Evolutionary conservation across 495 filamentous ascomycete genomes (phyloP).

Genomic region (Penicillium silybi): DNA sequence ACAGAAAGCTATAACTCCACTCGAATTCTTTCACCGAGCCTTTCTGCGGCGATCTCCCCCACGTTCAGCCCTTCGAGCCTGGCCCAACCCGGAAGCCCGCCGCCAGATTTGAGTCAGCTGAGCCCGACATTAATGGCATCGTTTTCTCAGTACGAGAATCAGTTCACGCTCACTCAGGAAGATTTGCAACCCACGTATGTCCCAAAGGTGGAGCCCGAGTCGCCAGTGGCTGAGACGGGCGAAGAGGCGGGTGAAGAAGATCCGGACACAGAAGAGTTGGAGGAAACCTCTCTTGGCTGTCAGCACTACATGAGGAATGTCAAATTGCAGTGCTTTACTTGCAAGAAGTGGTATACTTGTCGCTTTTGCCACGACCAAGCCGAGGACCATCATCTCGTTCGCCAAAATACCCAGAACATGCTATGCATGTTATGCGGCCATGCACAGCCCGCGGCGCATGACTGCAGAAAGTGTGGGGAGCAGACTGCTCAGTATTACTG

Average conservation of each 20-base stretch:
- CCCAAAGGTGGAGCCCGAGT: slow-evolving; percentile 42
- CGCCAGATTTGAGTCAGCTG: slow-evolving; percentile 26
- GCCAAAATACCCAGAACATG: slow-evolving; percentile 89
- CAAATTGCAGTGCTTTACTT: slow-evolving; percentile 87
- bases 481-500: slow-evolving; percentile 91
- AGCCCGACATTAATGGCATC: slow-evolving; percentile 30
- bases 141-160: slow-evolving; percentile 39
- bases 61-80: slow-evolving; percentile 36
- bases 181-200: slow-evolving; percentile 72
- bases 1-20: slow-evolving; percentile 67
- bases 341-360: slow-evolving; percentile 90
- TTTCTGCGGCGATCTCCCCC: slow-evolving; percentile 19
- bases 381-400: slow-evolving; percentile 77
- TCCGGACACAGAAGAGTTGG: slow-evolving; percentile 37
- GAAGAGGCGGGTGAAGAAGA: slow-evolving; percentile 41
- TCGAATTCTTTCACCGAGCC: slow-evolving; percentile 29
- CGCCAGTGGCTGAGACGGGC: slow-evolving; percentile 31
- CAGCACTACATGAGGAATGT: slow-evolving; percentile 93
- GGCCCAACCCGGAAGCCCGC: slow-evolving; percentile 33
- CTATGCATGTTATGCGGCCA: slow-evolving; percentile 93
- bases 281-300: slow-evolving; percentile 64
- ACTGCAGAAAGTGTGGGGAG: slow-evolving; percentile 71
- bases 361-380: slow-evolving; percentile 89
- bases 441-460: slow-evolving; percentile 76
- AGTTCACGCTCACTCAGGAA: slow-evolving; percentile 63